A percentile compares a stretch with the other conserved stretches of the same genome.
phyloP scores from a whole-genome alignment of 805 yeast species.

The Candida caryicola region DNA sequence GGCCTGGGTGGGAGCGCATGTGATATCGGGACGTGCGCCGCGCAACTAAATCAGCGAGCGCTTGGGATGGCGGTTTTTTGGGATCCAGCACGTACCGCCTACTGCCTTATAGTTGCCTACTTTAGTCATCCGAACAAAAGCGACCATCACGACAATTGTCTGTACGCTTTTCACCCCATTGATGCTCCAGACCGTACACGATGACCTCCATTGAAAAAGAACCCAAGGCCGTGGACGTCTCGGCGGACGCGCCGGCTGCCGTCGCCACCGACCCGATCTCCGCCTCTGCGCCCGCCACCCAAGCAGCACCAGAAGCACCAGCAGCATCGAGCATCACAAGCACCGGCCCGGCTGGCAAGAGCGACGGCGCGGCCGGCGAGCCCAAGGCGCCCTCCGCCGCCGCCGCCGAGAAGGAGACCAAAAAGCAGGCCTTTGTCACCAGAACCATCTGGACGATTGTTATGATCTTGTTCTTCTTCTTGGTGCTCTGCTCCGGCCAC shows the following conservation, averaged over 20 bases:
- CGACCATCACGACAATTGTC: no score
- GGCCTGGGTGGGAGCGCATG: no score
- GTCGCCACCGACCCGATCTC: neutral
- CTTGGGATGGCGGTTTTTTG: no score
- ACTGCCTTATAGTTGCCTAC: neutral
- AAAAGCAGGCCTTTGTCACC: slow-evolving; percentile 78
- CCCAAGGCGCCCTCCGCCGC: neutral
- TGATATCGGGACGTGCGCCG: no score
- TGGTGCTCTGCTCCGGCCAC: slow-evolving; percentile 79
- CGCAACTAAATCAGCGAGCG: no score
- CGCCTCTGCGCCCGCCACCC: neutral
- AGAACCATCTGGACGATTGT: slow-evolving; percentile 92
- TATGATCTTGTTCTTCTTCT: slow-evolving; percentile 75
- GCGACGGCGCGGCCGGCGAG: neutral
- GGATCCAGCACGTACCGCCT: neutral
- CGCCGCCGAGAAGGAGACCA: slow-evolving; percentile 52
- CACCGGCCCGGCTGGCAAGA: neutral
- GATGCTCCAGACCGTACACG: neutral
- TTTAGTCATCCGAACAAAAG: neutral
- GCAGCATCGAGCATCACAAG: neutral
- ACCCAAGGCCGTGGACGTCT: neutral
- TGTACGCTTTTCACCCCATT: neutral
- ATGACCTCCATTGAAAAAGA: neutral
- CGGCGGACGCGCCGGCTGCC: neutral
- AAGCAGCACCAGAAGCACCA: no score